Evolutionary conservation across 768 basidiomycete genomes (phyloP).

Genomic region (Mycena venus): DNA sequence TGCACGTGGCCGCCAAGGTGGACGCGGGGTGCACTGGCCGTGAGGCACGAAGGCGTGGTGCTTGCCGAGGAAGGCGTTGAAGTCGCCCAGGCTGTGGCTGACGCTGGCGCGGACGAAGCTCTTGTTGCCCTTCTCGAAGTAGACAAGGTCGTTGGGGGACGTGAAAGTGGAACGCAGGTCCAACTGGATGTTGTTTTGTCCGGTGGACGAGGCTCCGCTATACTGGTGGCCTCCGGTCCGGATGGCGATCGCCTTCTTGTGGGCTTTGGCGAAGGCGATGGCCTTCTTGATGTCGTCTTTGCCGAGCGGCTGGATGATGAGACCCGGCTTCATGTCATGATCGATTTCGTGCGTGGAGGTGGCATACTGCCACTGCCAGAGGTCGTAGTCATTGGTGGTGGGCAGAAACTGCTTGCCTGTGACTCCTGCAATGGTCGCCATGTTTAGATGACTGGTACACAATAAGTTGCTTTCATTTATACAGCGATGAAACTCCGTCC

Average conservation of each 20-base stretch:
- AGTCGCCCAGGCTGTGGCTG: slow-evolving; percentile 25
- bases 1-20: slow-evolving; percentile 28
- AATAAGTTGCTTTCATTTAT: too few species aligned
- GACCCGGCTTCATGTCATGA: slow-evolving; percentile 27
- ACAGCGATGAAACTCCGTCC: too few species aligned
- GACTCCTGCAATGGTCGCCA: slow-evolving; percentile 19
- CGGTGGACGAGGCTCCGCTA: slow-evolving; percentile 28
- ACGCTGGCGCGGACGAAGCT: slow-evolving; percentile 28
- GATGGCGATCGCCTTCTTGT: slow-evolving; percentile 25
- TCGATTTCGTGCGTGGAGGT: slow-evolving; percentile 17
- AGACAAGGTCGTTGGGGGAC: slow-evolving; percentile 16
- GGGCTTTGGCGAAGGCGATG: slow-evolving; percentile 9
- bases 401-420: slow-evolving; percentile 28
- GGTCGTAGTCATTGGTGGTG: slow-evolving; percentile 6
- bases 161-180: slow-evolving; percentile 25
- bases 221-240: slow-evolving; percentile 30
- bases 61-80: slow-evolving; percentile 25
- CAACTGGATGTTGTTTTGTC: slow-evolving; percentile 9
- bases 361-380: slow-evolving; percentile 19
- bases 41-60: slow-evolving; percentile 28
- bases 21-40: slow-evolving; percentile 27
- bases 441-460: too few species aligned
- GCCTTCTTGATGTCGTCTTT: slow-evolving; percentile 26
- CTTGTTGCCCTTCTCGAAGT: slow-evolving; percentile 18
- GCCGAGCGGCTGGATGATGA: slow-evolving; percentile 18